Conservation (phyloP, 305 asterid genomes). For the Ajuga reptans region DNA sequence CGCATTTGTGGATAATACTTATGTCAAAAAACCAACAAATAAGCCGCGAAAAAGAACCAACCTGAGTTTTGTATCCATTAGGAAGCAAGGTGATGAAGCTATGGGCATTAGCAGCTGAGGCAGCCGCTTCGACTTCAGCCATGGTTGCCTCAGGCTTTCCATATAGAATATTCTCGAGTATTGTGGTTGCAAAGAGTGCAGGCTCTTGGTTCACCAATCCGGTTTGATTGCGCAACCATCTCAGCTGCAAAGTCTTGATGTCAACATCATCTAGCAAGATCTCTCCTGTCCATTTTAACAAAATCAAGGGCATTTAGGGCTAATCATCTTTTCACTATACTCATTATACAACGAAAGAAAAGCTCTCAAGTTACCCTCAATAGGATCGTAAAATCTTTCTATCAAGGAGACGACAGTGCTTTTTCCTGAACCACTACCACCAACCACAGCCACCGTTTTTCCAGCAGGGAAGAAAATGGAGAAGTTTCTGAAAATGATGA, state of each 20-base stretch:
- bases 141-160: constrained; percentile 92
- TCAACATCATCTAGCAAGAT: constrained; percentile 75
- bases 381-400: constrained; percentile 94
- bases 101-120: constrained; percentile 95
- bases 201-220: constrained; percentile 99
- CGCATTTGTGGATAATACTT: neutral
- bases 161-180: constrained; percentile 82
- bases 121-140: constrained; percentile 89
- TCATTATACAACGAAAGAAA: neutral
- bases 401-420: constrained; percentile 87
- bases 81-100: constrained; percentile 85
- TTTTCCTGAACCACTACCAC: constrained; percentile 98
- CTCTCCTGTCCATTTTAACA: constrained; percentile 46
- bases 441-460: constrained; percentile 90
- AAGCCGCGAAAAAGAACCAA: constrained; percentile 8
- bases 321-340: neutral
- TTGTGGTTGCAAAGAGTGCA: constrained; percentile 92
- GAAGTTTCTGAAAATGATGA: constrained; percentile 76
- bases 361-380: constrained; percentile 46
- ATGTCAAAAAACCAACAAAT: neutral
- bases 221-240: constrained; percentile 88
- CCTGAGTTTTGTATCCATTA: constrained; percentile 90
- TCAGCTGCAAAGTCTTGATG: constrained; percentile 72
- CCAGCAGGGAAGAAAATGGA: constrained; percentile 95
- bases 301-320: neutral